A percentile compares a stretch with the other conserved stretches of the same genome.
phyloP scores from a whole-genome alignment of 257 asterid genomes.

The Penstemon davidsonii region DNA sequence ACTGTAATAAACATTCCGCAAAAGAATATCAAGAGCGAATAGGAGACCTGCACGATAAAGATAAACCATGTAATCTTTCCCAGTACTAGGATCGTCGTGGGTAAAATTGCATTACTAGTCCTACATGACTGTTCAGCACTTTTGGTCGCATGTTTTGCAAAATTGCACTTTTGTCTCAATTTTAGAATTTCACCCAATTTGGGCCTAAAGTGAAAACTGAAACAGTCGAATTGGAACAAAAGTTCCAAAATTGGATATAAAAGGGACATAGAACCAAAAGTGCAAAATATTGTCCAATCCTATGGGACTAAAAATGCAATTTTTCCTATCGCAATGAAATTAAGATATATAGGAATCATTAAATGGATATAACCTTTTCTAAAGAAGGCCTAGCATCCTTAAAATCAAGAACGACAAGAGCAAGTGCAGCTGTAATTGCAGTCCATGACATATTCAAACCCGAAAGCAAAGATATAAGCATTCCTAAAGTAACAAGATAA shows the following conservation, averaged over 20 bases:
- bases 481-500: conserved; percentile 76
- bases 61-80: neutral
- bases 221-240: too few species aligned
- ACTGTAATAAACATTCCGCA: conserved; percentile 93
- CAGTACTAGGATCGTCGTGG: neutral
- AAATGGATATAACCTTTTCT: conserved; percentile 58
- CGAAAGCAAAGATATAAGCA: conserved; percentile 61
- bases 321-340: too few species aligned
- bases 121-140: too few species aligned
- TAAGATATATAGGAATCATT: neutral
- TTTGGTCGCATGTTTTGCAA: too few species aligned
- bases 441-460: conserved; percentile 97
- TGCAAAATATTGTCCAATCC: too few species aligned
- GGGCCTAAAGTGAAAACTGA: too few species aligned
- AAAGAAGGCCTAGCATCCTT: conserved; percentile 76
- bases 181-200: too few species aligned
- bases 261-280: too few species aligned
- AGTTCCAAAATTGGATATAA: too few species aligned
- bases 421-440: conserved; percentile 89
- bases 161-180: too few species aligned
- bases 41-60: conserved; percentile 66
- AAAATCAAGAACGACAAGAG: conserved; percentile 84
- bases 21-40: conserved; percentile 88
- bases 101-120: neutral
- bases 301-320: too few species aligned